These are phyloP conservation scores for Sarocladiaceae sp. DNA, from an alignment of 2,329 filamentous ascomycete species.

Conservation along the genomic window DNA sequence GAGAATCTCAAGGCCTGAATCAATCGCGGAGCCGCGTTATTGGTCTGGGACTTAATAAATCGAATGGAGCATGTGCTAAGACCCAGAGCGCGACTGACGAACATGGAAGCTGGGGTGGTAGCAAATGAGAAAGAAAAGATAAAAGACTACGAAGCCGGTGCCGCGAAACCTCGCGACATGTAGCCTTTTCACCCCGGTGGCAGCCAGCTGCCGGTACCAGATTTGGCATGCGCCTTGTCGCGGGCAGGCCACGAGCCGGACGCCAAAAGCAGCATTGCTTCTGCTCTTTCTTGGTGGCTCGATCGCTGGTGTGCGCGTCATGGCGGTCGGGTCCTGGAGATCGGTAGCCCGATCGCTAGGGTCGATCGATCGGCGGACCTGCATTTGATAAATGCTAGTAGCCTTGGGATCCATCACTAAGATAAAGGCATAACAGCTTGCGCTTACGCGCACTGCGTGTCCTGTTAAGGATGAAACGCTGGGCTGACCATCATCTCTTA, in stretches of 20 bases:
- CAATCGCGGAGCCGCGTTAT: background rate
- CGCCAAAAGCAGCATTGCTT: constrained; percentile 2
- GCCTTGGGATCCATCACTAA: background rate
- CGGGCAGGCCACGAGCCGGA: too few species aligned
- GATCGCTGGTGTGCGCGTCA: constrained; percentile 26
- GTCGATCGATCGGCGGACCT: constrained; percentile 7
- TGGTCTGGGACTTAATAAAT: background rate
- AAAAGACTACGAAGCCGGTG: too few species aligned
- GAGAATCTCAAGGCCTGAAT: background rate
- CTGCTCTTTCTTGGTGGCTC: background rate
- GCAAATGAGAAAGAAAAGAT: background rate
- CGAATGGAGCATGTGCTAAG: background rate
- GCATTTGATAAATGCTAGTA: too few species aligned
- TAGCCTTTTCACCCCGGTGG: background rate
- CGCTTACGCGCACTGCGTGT: too few species aligned
- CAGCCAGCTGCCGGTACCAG: too few species aligned
- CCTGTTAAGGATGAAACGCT: too few species aligned
- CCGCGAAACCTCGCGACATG: background rate
- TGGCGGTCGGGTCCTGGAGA: constrained; percentile 22
- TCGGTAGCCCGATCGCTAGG: constrained; percentile 15
- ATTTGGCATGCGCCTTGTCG: too few species aligned
- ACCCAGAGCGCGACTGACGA: background rate
- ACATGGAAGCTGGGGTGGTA: background rate
- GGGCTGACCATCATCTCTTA: too few species aligned
- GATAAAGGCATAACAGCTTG: background rate